Evolutionary conservation across 805 yeast species (phyloP), one percentile per base, ranked within the genome.

Genomic region (Myxozyma lipomycoides): DNA sequence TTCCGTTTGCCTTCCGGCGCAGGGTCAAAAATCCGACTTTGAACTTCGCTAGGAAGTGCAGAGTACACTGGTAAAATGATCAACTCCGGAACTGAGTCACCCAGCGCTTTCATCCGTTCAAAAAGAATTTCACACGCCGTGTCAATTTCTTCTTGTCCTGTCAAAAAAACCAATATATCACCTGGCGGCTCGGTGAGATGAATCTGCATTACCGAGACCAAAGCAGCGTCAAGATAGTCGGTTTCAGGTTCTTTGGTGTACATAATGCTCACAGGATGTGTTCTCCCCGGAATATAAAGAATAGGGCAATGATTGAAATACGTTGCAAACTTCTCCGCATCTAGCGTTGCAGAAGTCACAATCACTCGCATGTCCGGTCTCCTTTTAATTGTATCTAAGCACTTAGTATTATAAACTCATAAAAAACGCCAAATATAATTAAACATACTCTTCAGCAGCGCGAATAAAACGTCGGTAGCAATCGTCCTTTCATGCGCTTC

Each of bases 61-160:
- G 98, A 93, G 67, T 90, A 93, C 1, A 93, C 89, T 0, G 97
- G 95, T 43, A 95, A 79, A 0, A 91, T 73, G 1, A 86, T 67
- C 66, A 93, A 69, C 22, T 81, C 84, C 24, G 77, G 58, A 2
- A 81, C 76, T 48, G 74, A 75, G 2, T 75, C 65, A 0, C 90
- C 90, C 21, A 90, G 64, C n/a, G 73, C 71, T 43, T 83, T 80
- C 61, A 85, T 77, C 50, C 84, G 74, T 55, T 84, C 84, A 45
- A 70, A 75, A 9, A 90, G 66, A 2, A 81, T 78, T 63, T 86
- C 93, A 64, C 95, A 84, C 59, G 95, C 76, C 1, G 79, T 73
- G 61, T 93, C 98, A 51, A 93, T 93, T 62, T 91, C 98, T 49
- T 91, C 98, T 66, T 93, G 98, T 35, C 98, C 98, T 0, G 98